These are phyloP conservation scores for Hanseniaspora jakobsenii DNA, from an alignment of 805 yeast genomes.

Conservation along the genomic window DNA sequence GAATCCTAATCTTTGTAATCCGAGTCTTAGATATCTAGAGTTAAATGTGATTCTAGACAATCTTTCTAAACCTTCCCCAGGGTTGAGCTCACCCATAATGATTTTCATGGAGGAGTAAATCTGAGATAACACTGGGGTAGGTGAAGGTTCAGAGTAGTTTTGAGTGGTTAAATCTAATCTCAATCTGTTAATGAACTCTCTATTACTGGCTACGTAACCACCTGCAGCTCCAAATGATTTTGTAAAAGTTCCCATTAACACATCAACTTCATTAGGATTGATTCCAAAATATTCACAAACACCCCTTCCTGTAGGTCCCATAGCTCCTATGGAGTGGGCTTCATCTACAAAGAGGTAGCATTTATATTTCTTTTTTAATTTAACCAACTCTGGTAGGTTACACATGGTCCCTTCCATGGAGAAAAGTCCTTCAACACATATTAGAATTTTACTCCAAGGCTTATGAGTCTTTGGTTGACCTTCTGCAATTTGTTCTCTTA, in stretches of 20 bases:
- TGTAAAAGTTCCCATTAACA: slow-evolving; percentile 94
- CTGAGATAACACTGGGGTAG: slow-evolving; percentile 88
- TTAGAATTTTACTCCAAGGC: slow-evolving; percentile 81
- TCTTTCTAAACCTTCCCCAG: slow-evolving; percentile 89
- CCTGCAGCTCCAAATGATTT: slow-evolving; percentile 99
- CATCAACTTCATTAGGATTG: slow-evolving; percentile 62
- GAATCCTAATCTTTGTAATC: slow-evolving; percentile 83
- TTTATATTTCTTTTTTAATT: slow-evolving; percentile 69
- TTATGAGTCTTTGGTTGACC: slow-evolving; percentile 93
- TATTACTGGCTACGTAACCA: slow-evolving; percentile 80
- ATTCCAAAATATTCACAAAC: slow-evolving; percentile 86
- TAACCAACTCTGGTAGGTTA: slow-evolving; percentile 64
- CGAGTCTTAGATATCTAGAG: slow-evolving; percentile 83
- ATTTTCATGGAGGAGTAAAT: slow-evolving; percentile 68
- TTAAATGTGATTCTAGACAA: slow-evolving; percentile 89
- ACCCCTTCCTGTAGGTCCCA: slow-evolving; percentile 90
- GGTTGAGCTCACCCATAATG: slow-evolving; percentile 68
- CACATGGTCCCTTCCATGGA: slow-evolving; percentile 89
- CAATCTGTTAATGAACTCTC: slow-evolving; percentile 57
- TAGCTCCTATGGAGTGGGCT: slow-evolving; percentile 98
- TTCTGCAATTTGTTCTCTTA: slow-evolving; percentile 76
- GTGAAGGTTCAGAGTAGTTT: slow-evolving; percentile 68
- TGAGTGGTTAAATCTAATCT: slow-evolving; percentile 62
- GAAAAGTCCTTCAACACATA: slow-evolving; percentile 85
- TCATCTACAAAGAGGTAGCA: slow-evolving; percentile 88